Evolutionary conservation across 2,329 filamentous ascomycete genomes (phyloP).

Genomic region (Colletotrichum chlorophyti): DNA sequence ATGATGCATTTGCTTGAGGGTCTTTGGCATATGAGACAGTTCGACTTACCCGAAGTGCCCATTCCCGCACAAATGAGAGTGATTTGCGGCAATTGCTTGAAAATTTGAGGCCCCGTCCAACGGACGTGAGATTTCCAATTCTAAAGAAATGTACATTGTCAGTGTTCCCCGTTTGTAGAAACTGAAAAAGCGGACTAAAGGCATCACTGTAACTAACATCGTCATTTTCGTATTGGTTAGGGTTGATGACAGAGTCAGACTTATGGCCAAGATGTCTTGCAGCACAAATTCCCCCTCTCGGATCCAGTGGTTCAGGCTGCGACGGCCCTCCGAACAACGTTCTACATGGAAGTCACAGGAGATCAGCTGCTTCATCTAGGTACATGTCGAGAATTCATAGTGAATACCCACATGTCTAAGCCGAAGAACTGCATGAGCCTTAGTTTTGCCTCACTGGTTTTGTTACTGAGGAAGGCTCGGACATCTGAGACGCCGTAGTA

Average conservation of each 20-base stretch:
- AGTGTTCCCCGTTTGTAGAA: not conserved
- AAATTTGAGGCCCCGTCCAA: conserved; percentile 67
- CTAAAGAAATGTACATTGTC: conserved; percentile 33
- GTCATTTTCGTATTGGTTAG: conserved; percentile 64
- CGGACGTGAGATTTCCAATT: conserved; percentile 62
- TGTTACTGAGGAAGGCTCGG: conserved; percentile 64
- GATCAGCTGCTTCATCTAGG: not conserved
- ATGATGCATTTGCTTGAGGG: too few relatives aligned
- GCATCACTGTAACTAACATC: conserved; percentile 30
- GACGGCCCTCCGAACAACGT: conserved; percentile 65
- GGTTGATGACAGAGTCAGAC: conserved; percentile 54
- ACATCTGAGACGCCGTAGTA: conserved; percentile 58
- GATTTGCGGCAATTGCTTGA: conserved; percentile 61
- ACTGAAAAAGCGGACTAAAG: too few relatives aligned
- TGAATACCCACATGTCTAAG: conserved; percentile 51
- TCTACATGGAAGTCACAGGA: conserved; percentile 32
- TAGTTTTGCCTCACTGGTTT: conserved; percentile 60
- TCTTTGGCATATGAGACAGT: too few relatives aligned
- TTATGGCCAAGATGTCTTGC: conserved; percentile 50
- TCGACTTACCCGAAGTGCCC: conserved; percentile 59
- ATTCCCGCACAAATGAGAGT: conserved; percentile 62
- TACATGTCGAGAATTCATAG: not conserved
- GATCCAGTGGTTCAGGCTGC: conserved; percentile 61
- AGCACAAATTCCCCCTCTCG: conserved; percentile 58
- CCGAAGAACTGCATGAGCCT: conserved; percentile 67